Evolutionary conservation across 495 filamentous ascomycete genomes (phyloP).

Genomic region (Talaromyces nanjingensis): DNA sequence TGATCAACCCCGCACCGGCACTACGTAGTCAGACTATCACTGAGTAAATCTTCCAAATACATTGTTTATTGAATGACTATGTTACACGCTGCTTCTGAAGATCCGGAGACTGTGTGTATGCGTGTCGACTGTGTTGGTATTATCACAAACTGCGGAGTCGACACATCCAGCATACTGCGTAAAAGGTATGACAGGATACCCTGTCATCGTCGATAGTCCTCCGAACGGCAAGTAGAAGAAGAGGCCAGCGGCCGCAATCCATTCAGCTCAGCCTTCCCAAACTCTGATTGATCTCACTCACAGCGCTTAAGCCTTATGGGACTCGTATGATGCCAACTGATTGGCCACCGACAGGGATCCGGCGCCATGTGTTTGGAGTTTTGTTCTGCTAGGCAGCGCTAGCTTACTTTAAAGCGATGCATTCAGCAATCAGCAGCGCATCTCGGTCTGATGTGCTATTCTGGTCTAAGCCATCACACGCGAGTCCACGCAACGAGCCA

Average conservation of each 20-base stretch:
- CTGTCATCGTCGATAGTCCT: neutral
- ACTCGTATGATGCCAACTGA: neutral
- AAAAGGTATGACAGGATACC: neutral
- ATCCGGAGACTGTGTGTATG: too few species aligned
- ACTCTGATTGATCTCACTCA: slow-evolving; percentile 3
- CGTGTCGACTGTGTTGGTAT: too few species aligned
- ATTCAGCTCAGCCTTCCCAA: neutral
- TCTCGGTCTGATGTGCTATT: neutral
- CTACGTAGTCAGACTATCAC: neutral
- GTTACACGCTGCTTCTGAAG: too few species aligned
- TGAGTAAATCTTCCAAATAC: too few species aligned
- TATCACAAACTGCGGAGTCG: neutral
- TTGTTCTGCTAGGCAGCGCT: neutral
- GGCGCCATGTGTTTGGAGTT: neutral
- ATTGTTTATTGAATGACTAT: too few species aligned
- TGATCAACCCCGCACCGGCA: neutral
- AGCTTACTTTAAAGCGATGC: neutral
- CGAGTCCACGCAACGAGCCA: neutral
- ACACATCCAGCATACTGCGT: neutral
- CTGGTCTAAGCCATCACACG: neutral
- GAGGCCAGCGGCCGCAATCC: neutral
- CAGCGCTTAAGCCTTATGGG: slow-evolving; percentile 1
- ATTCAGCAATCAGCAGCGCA: neutral
- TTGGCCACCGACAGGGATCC: neutral
- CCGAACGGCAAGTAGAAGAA: neutral